Evolutionary conservation across 2,329 filamentous ascomycete species (phyloP).

Genomic region (Penicillium sp.): DNA sequence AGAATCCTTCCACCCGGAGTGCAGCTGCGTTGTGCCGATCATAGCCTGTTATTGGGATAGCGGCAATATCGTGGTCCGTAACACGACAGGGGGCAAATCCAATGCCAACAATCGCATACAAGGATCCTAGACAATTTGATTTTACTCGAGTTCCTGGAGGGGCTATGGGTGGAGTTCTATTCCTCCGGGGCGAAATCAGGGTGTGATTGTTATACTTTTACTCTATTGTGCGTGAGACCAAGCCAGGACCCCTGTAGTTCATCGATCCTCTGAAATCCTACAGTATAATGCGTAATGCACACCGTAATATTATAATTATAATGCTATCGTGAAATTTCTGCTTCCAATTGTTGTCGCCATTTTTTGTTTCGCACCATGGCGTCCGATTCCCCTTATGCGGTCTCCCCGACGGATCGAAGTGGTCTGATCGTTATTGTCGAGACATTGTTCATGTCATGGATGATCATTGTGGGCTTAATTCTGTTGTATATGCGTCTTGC

Average conservation of each 20-base stretch:
- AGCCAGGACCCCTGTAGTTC: background rate
- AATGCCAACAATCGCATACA: background rate
- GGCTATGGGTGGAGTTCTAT: background rate
- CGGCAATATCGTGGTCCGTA: background rate
- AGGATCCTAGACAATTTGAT: background rate
- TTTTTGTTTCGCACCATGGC: constrained; percentile 5
- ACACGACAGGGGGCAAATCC: background rate
- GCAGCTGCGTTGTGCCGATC: background rate
- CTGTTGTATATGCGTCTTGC: constrained; percentile 24
- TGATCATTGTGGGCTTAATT: constrained; percentile 17
- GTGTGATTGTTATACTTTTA: background rate
- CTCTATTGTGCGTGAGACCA: background rate
- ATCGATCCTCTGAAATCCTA: background rate
- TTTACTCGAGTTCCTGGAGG: background rate
- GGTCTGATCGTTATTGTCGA: constrained; percentile 18
- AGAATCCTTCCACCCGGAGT: background rate
- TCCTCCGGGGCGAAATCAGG: background rate
- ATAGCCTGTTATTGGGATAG: background rate
- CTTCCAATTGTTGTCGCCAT: too few species aligned
- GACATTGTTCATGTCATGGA: constrained; percentile 25
- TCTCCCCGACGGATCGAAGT: constrained; percentile 17
- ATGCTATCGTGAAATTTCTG: too few species aligned
- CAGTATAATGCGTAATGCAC: background rate
- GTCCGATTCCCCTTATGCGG: constrained; percentile 8
- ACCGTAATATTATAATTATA: background rate